Conservation (phyloP, 1,139 yeast species). For the Blastobotrys malaysiensis region DNA sequence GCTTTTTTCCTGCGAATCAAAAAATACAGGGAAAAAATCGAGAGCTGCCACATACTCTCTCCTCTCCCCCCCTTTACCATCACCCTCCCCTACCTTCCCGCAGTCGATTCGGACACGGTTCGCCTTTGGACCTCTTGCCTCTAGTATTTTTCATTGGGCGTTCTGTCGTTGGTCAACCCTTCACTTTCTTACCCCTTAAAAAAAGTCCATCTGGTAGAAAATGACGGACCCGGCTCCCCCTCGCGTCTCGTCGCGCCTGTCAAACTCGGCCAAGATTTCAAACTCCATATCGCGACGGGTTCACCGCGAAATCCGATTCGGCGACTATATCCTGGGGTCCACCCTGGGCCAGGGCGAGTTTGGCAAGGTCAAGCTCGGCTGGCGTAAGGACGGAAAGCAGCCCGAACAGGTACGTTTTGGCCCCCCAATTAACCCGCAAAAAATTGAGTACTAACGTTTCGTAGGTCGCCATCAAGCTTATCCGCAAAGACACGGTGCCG, state of each 20-base stretch:
- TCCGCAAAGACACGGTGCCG: constrained; percentile 77
- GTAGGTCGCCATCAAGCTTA: constrained; percentile 90
- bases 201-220: too few relatives aligned
- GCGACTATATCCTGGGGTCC: constrained; percentile 82
- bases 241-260: constrained; percentile 27
- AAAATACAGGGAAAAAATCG: neutral
- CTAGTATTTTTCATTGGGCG: neutral
- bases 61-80: neutral
- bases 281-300: constrained; percentile 25
- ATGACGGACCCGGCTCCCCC: constrained; percentile 10
- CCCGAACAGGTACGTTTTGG: constrained; percentile 38
- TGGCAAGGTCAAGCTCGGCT: constrained; percentile 95
- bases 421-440: constrained; percentile 63
- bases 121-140: neutral
- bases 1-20: neutral
- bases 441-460: neutral
- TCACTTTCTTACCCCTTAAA: neutral
- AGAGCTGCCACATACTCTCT: neutral
- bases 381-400: constrained; percentile 74
- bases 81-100: neutral
- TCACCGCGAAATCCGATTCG: constrained; percentile 51
- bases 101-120: neutral
- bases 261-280: constrained; percentile 24
- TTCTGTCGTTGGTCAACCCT: neutral
- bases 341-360: constrained; percentile 98